A percentile compares a stretch with the other conserved stretches of the same genome.
Evolutionary conservation across 345 rosid species (phyloP).

Genomic region (Citropsis articulata): DNA sequence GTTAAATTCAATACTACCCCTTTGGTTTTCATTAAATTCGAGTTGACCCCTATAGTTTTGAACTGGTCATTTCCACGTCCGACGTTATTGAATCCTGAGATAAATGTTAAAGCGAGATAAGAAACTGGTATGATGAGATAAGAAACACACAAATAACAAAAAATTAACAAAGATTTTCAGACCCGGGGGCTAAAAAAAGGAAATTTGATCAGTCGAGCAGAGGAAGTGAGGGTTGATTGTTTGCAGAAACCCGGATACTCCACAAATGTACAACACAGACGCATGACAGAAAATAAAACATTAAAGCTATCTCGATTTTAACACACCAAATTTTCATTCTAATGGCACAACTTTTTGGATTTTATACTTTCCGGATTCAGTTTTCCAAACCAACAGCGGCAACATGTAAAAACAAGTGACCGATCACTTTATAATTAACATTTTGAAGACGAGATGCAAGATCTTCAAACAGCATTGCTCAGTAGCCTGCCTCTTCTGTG

Average conservation of each 20-base stretch:
- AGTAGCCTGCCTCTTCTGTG: constrained; percentile 8
- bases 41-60: background rate
- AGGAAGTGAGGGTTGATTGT: background rate
- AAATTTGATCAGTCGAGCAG: background rate
- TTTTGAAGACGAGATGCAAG: constrained; percentile 15
- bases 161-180: no score
- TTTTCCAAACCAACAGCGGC: constrained; percentile 21
- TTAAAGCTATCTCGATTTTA: background rate
- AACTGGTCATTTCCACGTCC: no score
- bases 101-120: no score
- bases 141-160: background rate
- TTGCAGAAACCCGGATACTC: background rate
- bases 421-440: constrained; percentile 31
- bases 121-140: background rate
- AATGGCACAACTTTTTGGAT: constrained; percentile 20
- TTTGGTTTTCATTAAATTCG: background rate
- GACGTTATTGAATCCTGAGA: no score
- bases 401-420: constrained; percentile 13
- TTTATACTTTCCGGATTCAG: constrained; percentile 16
- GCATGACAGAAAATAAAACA: background rate
- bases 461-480: constrained; percentile 8
- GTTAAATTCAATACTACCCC: background rate
- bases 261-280: background rate
- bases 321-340: constrained; percentile 11
- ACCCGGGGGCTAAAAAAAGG: no score